Base-by-base conservation (phyloP, 1,284 basidiomycete species). In the Erythrobasidium hasegawianum region DNA sequence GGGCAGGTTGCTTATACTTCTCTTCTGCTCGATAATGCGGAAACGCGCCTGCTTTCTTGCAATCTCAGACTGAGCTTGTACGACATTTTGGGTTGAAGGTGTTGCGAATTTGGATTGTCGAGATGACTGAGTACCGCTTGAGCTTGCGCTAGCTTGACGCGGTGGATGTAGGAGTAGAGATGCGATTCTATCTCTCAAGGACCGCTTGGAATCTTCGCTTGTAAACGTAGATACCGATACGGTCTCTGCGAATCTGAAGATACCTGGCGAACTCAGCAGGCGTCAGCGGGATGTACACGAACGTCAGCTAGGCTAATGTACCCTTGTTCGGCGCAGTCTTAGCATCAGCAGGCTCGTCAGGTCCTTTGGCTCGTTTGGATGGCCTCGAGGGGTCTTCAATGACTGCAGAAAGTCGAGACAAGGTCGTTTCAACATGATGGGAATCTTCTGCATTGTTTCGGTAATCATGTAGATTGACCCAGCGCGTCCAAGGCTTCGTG, bases 1-100 rank as follows among this genome's bases (percentile, higher is more conserved):
- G 2, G 41, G 22, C 13, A 45, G 22, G 49, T 20, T 33, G 52
- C 33, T 18, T 54, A 43, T 20, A 33, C 52, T 38, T 41, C 68
- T 60, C 13, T 59, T 53, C 27, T 67, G 40, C 29, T 68, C 64
- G 7, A 71, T 47, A 38, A 71, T 61, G 43, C 68, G 64, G 52
- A 69, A 71, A 27, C 68, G 49, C 39, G 68, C 65, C 10, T 40
- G 50, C 5, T 55, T 41, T 20, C 47, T 43, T 20, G 64, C 64
- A 2, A 53, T 57, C 40, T 69, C 61, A 24, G 16, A 18, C 8
- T 18, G n/a, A 7, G 43, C 43, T n/a, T n/a, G n/a, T 24, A 18
- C n/a, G 8, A 16, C n/a, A 24, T n/a, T 24, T 47, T n/a, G 16
- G n/a, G 7, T 47, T n/a, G n/a, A 18, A 24, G 43, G n/a, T 18